Conservation (phyloP, 805 yeast genomes). For the Scheffersomyces lignosus region DNA sequence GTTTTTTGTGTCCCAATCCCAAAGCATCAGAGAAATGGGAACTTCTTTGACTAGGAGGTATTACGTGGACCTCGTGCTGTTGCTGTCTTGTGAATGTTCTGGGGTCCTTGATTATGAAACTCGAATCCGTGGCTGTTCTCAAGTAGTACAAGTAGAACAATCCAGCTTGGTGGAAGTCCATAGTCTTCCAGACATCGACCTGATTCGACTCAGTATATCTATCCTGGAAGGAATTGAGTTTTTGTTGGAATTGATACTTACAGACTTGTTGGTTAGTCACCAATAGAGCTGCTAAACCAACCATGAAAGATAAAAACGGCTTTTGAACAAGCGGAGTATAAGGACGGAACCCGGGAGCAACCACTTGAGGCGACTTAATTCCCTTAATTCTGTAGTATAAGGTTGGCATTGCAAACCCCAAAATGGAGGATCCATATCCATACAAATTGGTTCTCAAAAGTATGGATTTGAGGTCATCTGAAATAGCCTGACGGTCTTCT, state of each 20-base stretch:
- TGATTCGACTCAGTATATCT: constrained; percentile 14
- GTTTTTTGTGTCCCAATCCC: constrained; percentile 5
- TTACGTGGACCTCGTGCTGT: constrained; percentile 30
- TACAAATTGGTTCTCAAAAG: constrained; percentile 22
- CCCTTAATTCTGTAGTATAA: constrained; percentile 14
- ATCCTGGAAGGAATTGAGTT: constrained; percentile 15
- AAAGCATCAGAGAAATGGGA: constrained; percentile 5
- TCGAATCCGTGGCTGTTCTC: constrained; percentile 20
- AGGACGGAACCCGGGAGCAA: constrained; percentile 2
- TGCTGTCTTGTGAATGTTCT: constrained; percentile 24
- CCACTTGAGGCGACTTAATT: constrained; percentile 4
- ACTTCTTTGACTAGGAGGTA: constrained; percentile 13
- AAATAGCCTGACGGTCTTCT: constrained; percentile 30
- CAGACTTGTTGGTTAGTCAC: constrained; percentile 24
- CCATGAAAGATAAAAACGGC: constrained; percentile 33
- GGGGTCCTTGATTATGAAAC: constrained; percentile 22
- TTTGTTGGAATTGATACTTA: constrained; percentile 21
- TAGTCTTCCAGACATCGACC: constrained; percentile 33
- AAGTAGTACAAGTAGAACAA: constrained; percentile 29
- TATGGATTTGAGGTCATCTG: constrained; percentile 28
- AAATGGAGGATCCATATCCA: constrained; percentile 26
- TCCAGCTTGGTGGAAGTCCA: constrained; percentile 37
- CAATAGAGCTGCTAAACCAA: constrained; percentile 29
- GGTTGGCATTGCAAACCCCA: constrained; percentile 33
- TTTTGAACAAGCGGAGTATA: constrained; percentile 21